A percentile compares a stretch with the other conserved stretches of the same genome.
Evolutionary conservation across 805 yeast genomes (phyloP).

Genomic region (Spathaspora girioi): DNA sequence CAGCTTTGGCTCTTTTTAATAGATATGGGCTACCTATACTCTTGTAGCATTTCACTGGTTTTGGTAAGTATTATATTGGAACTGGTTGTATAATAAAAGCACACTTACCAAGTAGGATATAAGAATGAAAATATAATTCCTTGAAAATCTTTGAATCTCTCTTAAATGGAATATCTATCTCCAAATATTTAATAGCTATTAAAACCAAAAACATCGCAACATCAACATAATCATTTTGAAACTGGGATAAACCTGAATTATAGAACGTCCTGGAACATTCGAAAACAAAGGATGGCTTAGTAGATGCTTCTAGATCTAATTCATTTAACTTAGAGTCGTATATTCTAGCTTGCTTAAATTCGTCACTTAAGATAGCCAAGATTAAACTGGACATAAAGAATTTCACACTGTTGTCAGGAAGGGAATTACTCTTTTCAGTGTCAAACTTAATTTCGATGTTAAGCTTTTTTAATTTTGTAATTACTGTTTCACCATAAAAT

Average conservation of each 20-base stretch:
- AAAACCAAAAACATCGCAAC: neutral
- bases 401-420: conserved; percentile 1
- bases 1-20: neutral
- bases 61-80: neutral
- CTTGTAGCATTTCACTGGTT: conserved; percentile 1
- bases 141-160: neutral
- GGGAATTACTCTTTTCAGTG: neutral
- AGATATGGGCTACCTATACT: neutral
- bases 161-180: neutral
- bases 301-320: neutral
- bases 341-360: neutral
- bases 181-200: conserved; percentile 1
- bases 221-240: neutral
- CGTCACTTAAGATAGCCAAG: neutral
- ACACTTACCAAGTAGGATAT: conserved; percentile 1
- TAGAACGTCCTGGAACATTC: conserved; percentile 2
- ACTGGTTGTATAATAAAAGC: neutral
- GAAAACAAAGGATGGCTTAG: neutral
- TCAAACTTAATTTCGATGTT: neutral
- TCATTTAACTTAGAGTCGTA: neutral
- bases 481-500: neutral
- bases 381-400: neutral
- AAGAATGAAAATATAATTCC: conserved; percentile 1
- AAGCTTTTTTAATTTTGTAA: neutral
- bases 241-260: neutral